Evolutionary conservation across 768 basidiomycete species (phyloP).

Genomic region (Cystofilobasidium bisporidii): DNA sequence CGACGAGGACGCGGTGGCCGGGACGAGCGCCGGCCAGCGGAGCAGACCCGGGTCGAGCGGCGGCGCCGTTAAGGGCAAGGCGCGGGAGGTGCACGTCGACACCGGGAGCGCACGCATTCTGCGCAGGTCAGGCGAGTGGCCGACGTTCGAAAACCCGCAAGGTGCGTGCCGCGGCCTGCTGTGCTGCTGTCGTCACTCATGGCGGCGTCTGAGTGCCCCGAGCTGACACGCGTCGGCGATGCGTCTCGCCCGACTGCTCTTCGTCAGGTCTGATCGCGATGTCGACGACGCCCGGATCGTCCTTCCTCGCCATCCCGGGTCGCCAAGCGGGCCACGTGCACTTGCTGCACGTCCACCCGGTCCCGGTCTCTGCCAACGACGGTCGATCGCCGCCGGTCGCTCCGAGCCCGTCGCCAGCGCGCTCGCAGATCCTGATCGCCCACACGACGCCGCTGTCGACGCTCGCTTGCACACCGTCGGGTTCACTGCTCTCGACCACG

Average conservation of each 20-base stretch:
- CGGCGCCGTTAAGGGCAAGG: conserved; percentile 6
- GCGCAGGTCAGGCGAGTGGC: conserved; percentile 34
- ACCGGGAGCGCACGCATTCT: background rate
- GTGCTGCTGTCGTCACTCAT: background rate
- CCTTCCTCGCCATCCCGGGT: conserved; percentile 39
- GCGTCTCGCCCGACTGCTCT: background rate
- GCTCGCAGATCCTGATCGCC: conserved; percentile 70
- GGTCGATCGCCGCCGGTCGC: conserved; percentile 42
- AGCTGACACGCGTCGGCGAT: too few species aligned
- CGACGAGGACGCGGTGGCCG: background rate
- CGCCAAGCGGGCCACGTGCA: conserved; percentile 41
- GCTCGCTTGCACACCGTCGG: conserved; percentile 65
- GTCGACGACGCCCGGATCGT: conserved; percentile 33
- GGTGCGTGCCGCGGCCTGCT: conserved; percentile 30
- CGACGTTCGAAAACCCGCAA: conserved; percentile 37
- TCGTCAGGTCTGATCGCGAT: conserved; percentile 37
- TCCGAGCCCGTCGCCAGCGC: conserved; percentile 52
- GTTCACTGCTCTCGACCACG: conserved; percentile 70
- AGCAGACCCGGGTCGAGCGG: background rate
- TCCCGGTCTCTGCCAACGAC: conserved; percentile 34
- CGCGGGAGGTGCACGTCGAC: background rate
- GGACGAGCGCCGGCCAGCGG: background rate
- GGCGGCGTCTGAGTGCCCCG: background rate
- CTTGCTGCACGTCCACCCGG: conserved; percentile 38
- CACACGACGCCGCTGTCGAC: conserved; percentile 71